Evolutionary conservation across 805 yeast species (phyloP).

Genomic region (Wickerhamomyces canadensis): DNA sequence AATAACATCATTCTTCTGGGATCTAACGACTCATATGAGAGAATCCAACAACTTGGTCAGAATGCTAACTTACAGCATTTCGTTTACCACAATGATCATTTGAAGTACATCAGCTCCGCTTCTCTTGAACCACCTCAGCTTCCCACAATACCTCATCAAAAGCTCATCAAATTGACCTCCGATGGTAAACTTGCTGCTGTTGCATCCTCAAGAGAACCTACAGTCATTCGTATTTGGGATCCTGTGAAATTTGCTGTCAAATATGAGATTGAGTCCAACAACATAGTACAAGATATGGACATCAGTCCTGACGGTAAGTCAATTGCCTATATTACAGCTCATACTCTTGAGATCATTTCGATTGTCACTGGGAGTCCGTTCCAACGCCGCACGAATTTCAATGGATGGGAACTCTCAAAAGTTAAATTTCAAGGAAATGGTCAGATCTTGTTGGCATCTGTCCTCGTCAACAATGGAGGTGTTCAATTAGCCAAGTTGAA

Average conservation of each 20-base stretch:
- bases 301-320: constrained; percentile 69
- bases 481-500: constrained; percentile 12
- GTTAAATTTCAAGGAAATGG: constrained; percentile 28
- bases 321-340: constrained; percentile 57
- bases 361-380: constrained; percentile 35
- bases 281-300: constrained; percentile 58
- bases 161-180: constrained; percentile 51
- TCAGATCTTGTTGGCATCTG: constrained; percentile 12
- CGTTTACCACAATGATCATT: constrained; percentile 60
- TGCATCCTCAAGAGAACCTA: constrained; percentile 65
- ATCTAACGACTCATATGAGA: constrained; percentile 63
- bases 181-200: constrained; percentile 64
- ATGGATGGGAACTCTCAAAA: constrained; percentile 27
- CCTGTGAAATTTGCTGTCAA: constrained; percentile 50
- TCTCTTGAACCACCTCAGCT: constrained; percentile 43
- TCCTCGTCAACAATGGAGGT: constrained; percentile 10
- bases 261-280: constrained; percentile 51
- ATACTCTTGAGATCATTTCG: constrained; percentile 41
- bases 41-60: constrained; percentile 46
- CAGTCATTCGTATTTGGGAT: constrained; percentile 59
- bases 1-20: constrained; percentile 59
- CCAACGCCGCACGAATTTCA: constrained; percentile 29
- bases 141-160: constrained; percentile 31
- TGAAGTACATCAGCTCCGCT: constrained; percentile 59
- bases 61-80: constrained; percentile 70